Conservation (phyloP, 2,329 filamentous ascomycete genomes). For the Apiospora aurea region DNA sequence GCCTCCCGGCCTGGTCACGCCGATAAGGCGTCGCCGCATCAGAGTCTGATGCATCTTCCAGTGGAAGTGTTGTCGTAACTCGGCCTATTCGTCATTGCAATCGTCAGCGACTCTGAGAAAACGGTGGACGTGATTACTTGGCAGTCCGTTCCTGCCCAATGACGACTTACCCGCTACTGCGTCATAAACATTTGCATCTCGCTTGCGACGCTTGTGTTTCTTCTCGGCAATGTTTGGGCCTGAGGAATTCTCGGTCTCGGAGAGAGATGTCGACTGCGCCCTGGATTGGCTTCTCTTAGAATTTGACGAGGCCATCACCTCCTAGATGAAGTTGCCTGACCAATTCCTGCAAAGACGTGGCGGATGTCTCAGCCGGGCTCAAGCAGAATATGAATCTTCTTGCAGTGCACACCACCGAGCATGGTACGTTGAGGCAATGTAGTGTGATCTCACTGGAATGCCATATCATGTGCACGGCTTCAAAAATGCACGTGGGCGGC, state of each 20-base stretch:
- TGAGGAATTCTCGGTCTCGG: constrained; percentile 33
- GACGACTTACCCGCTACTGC: constrained; percentile 69
- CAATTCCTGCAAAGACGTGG: neutral
- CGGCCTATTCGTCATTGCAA: constrained; percentile 39
- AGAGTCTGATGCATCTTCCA: constrained; percentile 35
- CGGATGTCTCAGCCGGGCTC: neutral
- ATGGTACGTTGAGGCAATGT: neutral
- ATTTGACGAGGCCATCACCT: constrained; percentile 13
- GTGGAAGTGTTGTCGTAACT: constrained; percentile 42
- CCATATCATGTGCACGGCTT: neutral
- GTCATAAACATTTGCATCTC: constrained; percentile 70
- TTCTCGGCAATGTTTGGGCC: constrained; percentile 31
- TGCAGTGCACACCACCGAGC: constrained; percentile 2
- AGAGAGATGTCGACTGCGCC: constrained; percentile 27
- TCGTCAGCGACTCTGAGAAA: neutral
- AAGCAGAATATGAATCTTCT: constrained; percentile 9
- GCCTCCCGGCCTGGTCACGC: constrained; percentile 33
- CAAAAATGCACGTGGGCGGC: neutral
- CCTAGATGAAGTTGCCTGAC: neutral
- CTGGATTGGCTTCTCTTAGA: neutral
- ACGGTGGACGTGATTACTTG: neutral
- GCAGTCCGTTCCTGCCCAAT: neutral
- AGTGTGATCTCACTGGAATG: neutral
- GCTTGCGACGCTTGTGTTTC: constrained; percentile 35
- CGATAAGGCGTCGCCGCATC: constrained; percentile 27